Evolutionary conservation across 805 yeast species (phyloP).

Genomic region (Wickerhamiella dianesei): DNA sequence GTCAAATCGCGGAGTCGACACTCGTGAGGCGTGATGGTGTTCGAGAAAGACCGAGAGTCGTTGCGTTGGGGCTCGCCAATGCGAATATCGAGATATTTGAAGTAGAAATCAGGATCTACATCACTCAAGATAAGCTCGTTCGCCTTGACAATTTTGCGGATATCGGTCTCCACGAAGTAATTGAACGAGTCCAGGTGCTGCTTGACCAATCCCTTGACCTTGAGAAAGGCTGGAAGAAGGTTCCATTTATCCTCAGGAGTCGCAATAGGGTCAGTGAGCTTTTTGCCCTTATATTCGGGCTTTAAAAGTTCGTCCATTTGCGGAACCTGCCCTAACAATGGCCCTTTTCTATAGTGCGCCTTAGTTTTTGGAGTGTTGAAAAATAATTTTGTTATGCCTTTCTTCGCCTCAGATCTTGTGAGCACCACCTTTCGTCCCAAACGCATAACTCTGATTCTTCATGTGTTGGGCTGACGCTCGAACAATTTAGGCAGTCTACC

Average conservation of each 20-base stretch:
- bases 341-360: too few relatives aligned
- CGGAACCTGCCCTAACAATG: too few relatives aligned
- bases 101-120: constrained; percentile 92
- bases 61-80: constrained; percentile 47
- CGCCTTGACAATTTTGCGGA: constrained; percentile 84
- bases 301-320: constrained; percentile 44
- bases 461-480: too few relatives aligned
- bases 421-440: neutral
- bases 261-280: constrained; percentile 70
- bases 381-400: neutral
- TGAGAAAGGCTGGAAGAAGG: constrained; percentile 83
- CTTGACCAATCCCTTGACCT: constrained; percentile 90
- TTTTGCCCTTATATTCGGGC: constrained; percentile 76
- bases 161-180: constrained; percentile 84
- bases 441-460: neutral
- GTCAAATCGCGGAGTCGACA: constrained; percentile 90
- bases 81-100: constrained; percentile 84
- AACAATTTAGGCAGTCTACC: too few relatives aligned
- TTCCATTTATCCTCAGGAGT: constrained; percentile 97
- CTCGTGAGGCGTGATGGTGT: constrained; percentile 60
- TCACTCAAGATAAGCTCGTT: constrained; percentile 81
- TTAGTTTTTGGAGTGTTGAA: neutral
- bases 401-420: neutral
- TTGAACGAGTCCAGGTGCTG: constrained; percentile 98
- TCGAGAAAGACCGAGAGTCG: constrained; percentile 24